phyloP scores from a whole-genome alignment of 345 rosid genomes.

The Rhodamnia argentea region DNA sequence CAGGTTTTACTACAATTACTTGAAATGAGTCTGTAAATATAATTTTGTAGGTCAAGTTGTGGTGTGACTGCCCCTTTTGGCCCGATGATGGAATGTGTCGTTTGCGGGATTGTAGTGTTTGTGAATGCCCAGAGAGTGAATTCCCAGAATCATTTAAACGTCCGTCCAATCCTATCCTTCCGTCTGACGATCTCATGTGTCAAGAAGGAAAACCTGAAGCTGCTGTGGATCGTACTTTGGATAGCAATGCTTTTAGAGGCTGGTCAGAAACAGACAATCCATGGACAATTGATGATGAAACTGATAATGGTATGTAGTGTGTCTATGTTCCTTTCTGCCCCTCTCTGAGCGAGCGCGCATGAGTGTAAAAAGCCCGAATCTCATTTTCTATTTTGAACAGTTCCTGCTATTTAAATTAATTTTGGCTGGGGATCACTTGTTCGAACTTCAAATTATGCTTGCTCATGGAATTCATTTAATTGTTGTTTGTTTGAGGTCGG shows the following conservation, averaged over 20 bases:
- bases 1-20: no score
- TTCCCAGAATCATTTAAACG: slow-evolving; percentile 72
- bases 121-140: slow-evolving; percentile 92
- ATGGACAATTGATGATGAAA: slow-evolving; percentile 95
- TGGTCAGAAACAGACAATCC: slow-evolving; percentile 93
- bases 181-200: slow-evolving; percentile 55
- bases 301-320: slow-evolving; percentile 58
- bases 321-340: neutral
- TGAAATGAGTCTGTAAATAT: neutral
- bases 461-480: neutral
- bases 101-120: slow-evolving; percentile 89
- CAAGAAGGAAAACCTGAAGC: slow-evolving; percentile 96
- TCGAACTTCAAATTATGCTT: neutral
- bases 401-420: neutral
- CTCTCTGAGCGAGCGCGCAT: neutral
- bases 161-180: slow-evolving; percentile 34
- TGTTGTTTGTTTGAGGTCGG: neutral
- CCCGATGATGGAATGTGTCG: slow-evolving; percentile 97
- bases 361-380: neutral
- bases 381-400: neutral
- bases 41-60: slow-evolving; percentile 58
- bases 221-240: slow-evolving; percentile 80
- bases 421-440: neutral
- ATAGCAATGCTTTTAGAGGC: slow-evolving; percentile 64
- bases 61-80: slow-evolving; percentile 99